Base-by-base conservation (phyloP, 352 stramenopile species). In the Peronosclerospora sorghi region DNA sequence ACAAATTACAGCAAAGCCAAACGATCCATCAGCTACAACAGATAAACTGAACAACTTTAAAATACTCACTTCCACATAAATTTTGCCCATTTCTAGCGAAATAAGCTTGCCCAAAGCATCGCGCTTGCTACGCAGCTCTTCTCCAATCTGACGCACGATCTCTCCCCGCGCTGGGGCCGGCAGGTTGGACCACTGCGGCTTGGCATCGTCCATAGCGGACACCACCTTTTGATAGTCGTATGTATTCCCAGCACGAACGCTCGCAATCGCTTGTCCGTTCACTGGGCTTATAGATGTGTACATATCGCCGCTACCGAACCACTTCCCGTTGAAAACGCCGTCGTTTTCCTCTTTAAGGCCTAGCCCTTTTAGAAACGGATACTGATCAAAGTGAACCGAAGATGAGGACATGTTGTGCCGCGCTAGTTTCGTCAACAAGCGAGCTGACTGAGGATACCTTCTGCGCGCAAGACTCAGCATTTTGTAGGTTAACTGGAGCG, bases 51-150 rank as follows among this genome's bases (percentile, higher is more conserved):
- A 28, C 35, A 41, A 2, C 18, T 18, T 9, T 12, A 15, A 45
- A 14, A 17, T 0, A 40, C 48, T 3, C 38, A 85, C 73, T 63
- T 91, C 88, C 28, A 87, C 71, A 46, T 91, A 82, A 58, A 96
- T n/a, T n/a, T n/a, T n/a, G n/a, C n/a, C n/a, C n/a, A n/a, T n/a
- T n/a, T n/a, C n/a, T n/a, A n/a, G n/a, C 34, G 85, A 64, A 28
- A 97, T 88, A 28, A 97, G 64, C 45, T 89, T 83, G 43, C 86
- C 87, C 2, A 96, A 65, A 20, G 79, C 66, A n/a, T 94, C 73
- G 39, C 86, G 83, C 59, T 96, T 95, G 40, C 65, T n/a, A n/a
- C n/a, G n/a, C n/a, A n/a, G n/a, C n/a, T n/a, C n/a, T n/a, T n/a
- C n/a, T n/a, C n/a, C n/a, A n/a, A n/a, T n/a, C n/a, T n/a, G n/a